A percentile compares a stretch with the other conserved stretches of the same genome.
Evolutionary conservation across 108 stramenopile species (phyloP).

Genomic region (Nitzschia sp.): DNA sequence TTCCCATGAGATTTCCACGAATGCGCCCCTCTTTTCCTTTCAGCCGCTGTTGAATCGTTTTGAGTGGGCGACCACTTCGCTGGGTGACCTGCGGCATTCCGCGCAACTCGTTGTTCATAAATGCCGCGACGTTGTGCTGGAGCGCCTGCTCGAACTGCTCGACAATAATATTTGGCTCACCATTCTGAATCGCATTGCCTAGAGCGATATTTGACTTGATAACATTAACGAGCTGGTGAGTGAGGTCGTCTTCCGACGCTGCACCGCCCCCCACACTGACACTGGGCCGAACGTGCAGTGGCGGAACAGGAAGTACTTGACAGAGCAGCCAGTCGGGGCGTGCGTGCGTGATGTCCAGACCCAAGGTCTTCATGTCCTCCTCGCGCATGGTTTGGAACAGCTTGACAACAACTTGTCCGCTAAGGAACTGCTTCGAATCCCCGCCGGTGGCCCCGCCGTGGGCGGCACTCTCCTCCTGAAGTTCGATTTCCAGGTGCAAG

Average conservation of each 20-base stretch:
- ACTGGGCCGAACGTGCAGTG: slow-evolving; percentile 97
- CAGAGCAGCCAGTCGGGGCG: slow-evolving; percentile 97
- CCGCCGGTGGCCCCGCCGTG: slow-evolving; percentile 43
- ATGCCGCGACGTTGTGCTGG: slow-evolving; percentile 93
- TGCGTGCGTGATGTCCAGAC: slow-evolving; percentile 90
- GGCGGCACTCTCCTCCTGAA: slow-evolving; percentile 72
- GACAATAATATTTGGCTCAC: slow-evolving; percentile 91
- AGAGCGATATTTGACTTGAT: slow-evolving; percentile 95
- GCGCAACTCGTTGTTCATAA: slow-evolving; percentile 94
- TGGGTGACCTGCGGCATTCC: slow-evolving; percentile 94
- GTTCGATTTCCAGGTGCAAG: slow-evolving; percentile 87
- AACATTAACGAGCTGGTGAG: slow-evolving; percentile 96
- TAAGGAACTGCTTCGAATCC: slow-evolving; percentile 92
- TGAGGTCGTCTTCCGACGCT: slow-evolving; percentile 95
- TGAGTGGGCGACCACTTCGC: slow-evolving; percentile 95
- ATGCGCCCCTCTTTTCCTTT: slow-evolving; percentile 99
- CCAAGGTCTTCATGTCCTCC: slow-evolving; percentile 88
- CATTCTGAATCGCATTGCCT: slow-evolving; percentile 85
- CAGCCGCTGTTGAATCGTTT: slow-evolving; percentile 93
- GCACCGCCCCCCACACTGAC: slow-evolving; percentile 83
- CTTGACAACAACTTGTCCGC: slow-evolving; percentile 84
- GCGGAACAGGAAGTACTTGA: slow-evolving; percentile 96
- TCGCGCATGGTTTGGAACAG: slow-evolving; percentile 93
- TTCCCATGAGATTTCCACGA: slow-evolving; percentile 99
- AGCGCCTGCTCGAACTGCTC: slow-evolving; percentile 96